Conservation (phyloP, 2,329 filamentous ascomycete species). For the Botryotinia convoluta region DNA sequence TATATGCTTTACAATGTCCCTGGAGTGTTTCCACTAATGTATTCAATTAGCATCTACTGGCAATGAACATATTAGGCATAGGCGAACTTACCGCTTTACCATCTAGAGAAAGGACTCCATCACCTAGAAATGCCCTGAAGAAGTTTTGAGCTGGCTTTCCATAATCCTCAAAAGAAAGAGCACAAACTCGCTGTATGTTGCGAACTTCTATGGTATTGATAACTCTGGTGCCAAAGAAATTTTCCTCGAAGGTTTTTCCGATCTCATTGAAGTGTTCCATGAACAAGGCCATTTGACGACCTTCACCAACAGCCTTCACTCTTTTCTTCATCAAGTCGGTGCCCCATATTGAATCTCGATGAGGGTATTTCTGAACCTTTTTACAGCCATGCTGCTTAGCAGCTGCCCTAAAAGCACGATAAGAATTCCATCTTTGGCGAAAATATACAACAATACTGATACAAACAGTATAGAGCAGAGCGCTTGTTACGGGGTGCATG, state of each 20-base stretch:
- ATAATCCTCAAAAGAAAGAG: slow-evolving; percentile 1
- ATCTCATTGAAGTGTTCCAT: slow-evolving; percentile 3
- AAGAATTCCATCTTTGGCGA: background rate
- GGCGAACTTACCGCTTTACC: background rate
- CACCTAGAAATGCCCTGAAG: slow-evolving; percentile 5
- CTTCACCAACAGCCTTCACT: background rate
- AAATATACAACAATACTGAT: background rate
- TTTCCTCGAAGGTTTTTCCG: background rate
- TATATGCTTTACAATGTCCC: slow-evolving; percentile 12
- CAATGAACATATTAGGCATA: background rate
- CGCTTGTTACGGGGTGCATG: background rate
- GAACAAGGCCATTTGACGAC: background rate
- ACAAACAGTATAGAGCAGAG: background rate
- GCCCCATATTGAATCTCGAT: background rate
- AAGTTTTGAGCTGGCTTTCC: slow-evolving; percentile 10
- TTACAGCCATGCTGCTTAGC: slow-evolving; percentile 8
- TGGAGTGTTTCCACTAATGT: background rate
- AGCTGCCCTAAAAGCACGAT: background rate
- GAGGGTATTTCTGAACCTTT: background rate
- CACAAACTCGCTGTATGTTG: background rate
- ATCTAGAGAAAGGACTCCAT: background rate
- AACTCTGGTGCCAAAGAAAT: slow-evolving; percentile 4
- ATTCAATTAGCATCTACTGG: background rate
- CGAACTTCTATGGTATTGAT: background rate
- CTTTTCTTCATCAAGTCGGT: background rate